Base-by-base conservation (phyloP, 2,329 filamentous ascomycete genomes). In the Aspergillus cejpii region DNA sequence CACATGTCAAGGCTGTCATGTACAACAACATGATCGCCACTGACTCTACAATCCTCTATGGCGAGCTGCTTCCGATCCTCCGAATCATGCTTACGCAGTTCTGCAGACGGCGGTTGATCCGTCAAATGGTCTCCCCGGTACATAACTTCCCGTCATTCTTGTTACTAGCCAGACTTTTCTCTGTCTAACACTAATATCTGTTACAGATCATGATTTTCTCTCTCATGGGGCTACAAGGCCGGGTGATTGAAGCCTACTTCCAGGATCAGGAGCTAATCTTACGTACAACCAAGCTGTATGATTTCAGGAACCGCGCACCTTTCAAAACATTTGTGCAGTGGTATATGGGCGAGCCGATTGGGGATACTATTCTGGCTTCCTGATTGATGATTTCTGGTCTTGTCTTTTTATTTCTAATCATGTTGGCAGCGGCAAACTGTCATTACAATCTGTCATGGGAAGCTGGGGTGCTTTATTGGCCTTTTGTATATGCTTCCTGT, bases 241-340 rank as follows among this genome's bases (percentile, higher is more conserved):
- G 53, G 31, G 41, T 44, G 3, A 45, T 54, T 31, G 52, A 54
- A 43, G 44, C 45, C 1, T 51, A 40, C 36, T 56, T 53, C 27
- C 4, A 53, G 6, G 45, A 19, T 34, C 23, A 41, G 1, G 20
- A 19, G 5, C 41, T 54, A 27, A 28, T 53, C 12, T 7, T 53
- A 37, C 50, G 45, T 8, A 41, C 17, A 24, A 54, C 43, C 36
- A 50, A 54, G 23, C 1, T 51, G 26, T 50, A 47, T 41, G 44
- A 54, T 45, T 47, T 51, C 29, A 42, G 23, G 17, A 50, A 47
- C 20, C 1, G 26, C 19, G n/a, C 6, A 10, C 40, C 41, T 15
- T 40, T 49, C 27, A 49, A 49, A 41, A 34, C 11, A 14, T 47
- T 53, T 51, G 31, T 33, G 7, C 27, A 43, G 33, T 53, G 48